Conservation (phyloP, 2,329 filamentous ascomycete species). For the Nemania bipapillata region DNA sequence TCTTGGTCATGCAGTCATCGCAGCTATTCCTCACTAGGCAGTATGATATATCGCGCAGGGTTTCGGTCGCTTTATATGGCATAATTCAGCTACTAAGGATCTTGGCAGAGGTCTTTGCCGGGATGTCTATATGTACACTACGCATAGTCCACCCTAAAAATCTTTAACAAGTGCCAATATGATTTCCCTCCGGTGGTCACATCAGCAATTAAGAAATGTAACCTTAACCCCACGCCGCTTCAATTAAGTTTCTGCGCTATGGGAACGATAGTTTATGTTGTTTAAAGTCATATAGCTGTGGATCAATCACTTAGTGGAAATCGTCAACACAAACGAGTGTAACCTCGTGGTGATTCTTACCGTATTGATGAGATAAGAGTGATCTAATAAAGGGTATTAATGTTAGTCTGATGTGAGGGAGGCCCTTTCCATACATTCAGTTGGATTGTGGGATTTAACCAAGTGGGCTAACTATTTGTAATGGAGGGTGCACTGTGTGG, state of each 20-base stretch:
- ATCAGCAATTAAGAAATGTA: not conserved
- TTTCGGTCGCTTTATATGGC: not conserved
- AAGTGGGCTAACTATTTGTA: constrained; percentile 1
- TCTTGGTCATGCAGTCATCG: constrained; percentile 17
- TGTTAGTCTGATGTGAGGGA: not conserved
- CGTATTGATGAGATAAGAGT: constrained; percentile 4
- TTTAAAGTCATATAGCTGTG: not conserved
- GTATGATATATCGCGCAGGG: constrained; percentile 12
- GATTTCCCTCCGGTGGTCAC: not conserved
- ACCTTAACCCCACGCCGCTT: constrained; percentile 1
- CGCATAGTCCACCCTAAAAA: not conserved
- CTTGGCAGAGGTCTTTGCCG: not conserved
- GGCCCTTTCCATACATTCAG: not conserved
- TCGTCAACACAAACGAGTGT: not conserved
- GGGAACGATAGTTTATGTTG: not conserved
- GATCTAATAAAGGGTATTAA: not conserved
- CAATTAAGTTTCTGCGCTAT: not conserved
- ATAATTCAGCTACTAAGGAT: not conserved
- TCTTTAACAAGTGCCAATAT: not conserved
- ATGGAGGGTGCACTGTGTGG: constrained; percentile 1
- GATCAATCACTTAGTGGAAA: not conserved
- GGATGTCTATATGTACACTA: not conserved
- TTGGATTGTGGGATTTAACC: constrained; percentile 15
- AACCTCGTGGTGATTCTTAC: not conserved
- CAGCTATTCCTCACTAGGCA: constrained; percentile 1